Evolutionary conservation across 495 filamentous ascomycete species (phyloP), one percentile per base, ranked within the genome.

Genomic region (Friedmanniomyces simplex): DNA sequence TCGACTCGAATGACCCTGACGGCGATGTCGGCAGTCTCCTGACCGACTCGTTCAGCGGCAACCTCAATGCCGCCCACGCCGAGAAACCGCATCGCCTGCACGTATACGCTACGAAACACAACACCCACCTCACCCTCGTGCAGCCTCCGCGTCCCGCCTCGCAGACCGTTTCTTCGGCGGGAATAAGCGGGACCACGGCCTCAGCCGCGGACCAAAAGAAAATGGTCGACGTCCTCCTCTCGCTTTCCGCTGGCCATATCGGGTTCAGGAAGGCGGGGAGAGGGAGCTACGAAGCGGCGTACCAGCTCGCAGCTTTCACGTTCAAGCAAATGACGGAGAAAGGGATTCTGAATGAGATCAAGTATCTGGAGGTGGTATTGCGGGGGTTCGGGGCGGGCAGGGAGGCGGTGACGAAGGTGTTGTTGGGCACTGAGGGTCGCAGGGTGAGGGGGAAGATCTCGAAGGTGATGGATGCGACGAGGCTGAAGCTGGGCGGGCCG

Each of bases 401-500:
- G 53, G 89, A 96, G 57, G 93, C 91, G 11, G 87, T 89, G 45
- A 82, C 78, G 26, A 97, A 96, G 79, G 87, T 89, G 0, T 69
- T 98, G 32, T 66, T 98, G 64, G 90, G 94, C 18, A 82, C 74
- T 42, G 91, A 97, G 69, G 93, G 93, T 50, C 82, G 78, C 67
- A 65, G 73, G 61, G 62, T 98, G 47, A 81, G 89, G 59, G 72
- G 73, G 16, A 79, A 82, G 73, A 81, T 97, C 58, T 73, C 76
- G 50, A 81, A 81, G 63, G 87, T 97, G 37, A 78, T 84, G 22
- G 93, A 98, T 76, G 71, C 79, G 34, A 95, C 89, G 47, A 83
- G 87, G 66, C 68, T 97, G 67, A 98, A 97, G 73, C 95, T 96
- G 74, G 93, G 94, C 73, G 94, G 93, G 66, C 89, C 88, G 58